Conservation (phyloP, 2,329 filamentous ascomycete genomes). For the Xylaria sp. region DNA sequence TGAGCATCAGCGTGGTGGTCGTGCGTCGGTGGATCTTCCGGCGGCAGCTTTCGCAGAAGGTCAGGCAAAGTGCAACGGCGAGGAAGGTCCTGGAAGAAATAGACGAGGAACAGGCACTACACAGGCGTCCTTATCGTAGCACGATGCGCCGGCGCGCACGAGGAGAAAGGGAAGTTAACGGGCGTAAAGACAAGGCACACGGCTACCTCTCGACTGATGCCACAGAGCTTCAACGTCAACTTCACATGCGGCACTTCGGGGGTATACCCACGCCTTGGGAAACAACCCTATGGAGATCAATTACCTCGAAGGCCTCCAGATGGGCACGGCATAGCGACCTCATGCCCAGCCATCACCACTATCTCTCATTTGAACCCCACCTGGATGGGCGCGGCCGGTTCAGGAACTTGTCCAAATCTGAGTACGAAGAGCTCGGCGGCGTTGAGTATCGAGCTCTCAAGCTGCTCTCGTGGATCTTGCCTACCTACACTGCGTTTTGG, state of each 20-base stretch:
- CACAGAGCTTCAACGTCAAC: too few relatives aligned
- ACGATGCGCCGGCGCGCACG: too few relatives aligned
- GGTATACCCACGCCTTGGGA: background rate
- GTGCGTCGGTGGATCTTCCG: conserved; percentile 1
- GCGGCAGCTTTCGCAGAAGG: background rate
- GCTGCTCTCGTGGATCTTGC: conserved; percentile 1
- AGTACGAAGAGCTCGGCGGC: conserved; percentile 3
- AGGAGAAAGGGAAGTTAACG: too few relatives aligned
- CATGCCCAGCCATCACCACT: background rate
- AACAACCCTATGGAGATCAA: background rate
- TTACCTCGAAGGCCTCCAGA: background rate
- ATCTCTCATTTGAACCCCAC: background rate
- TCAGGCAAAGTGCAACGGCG: background rate
- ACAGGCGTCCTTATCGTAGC: too few relatives aligned
- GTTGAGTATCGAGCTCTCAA: conserved; percentile 2
- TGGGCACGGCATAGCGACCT: background rate
- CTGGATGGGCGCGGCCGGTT: background rate
- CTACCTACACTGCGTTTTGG: conserved; percentile 1
- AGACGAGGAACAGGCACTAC: too few relatives aligned
- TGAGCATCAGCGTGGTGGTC: conserved; percentile 4
- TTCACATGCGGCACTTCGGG: background rate
- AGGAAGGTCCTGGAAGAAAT: background rate
- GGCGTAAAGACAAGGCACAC: too few relatives aligned
- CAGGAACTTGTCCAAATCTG: background rate
- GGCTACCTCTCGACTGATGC: too few relatives aligned